A percentile compares a stretch with the other conserved stretches of the same genome.
These are phyloP conservation scores for Cryomyces antarcticus DNA, from an alignment of 495 filamentous ascomycete genomes.

Conservation along the genomic window DNA sequence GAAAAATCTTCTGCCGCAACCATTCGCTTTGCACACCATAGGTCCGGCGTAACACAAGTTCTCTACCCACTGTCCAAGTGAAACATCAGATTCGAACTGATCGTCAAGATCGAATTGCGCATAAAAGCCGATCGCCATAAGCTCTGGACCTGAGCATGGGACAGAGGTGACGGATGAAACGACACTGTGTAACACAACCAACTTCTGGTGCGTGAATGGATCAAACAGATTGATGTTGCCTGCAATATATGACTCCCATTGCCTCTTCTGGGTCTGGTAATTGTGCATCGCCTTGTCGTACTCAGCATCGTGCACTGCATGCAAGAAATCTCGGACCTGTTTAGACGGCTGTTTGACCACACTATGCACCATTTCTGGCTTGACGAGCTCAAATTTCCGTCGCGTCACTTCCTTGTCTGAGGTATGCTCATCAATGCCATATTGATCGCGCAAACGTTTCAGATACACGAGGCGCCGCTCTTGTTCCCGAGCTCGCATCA, in stretches of 20 bases:
- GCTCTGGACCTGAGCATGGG: conserved; percentile 74
- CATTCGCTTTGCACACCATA: conserved; percentile 55
- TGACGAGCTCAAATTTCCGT: conserved; percentile 67
- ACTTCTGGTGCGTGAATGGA: conserved; percentile 83
- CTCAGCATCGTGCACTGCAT: conserved; percentile 86
- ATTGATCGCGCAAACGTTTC: conserved; percentile 61
- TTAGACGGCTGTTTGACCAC: conserved; percentile 53
- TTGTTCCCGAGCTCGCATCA: conserved; percentile 80
- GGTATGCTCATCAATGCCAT: conserved; percentile 25
- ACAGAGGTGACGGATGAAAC: conserved; percentile 81
- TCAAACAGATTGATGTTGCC: conserved; percentile 75
- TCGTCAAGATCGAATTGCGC: conserved; percentile 50
- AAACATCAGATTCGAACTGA: conserved; percentile 65
- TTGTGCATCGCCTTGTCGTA: conserved; percentile 89
- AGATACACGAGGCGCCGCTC: conserved; percentile 65
- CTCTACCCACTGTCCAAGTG: conserved; percentile 89
- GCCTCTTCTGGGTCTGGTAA: conserved; percentile 80
- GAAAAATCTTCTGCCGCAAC: conserved; percentile 73
- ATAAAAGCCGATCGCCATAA: conserved; percentile 78
- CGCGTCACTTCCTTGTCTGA: conserved; percentile 31
- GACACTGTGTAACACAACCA: conserved; percentile 82
- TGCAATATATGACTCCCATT: conserved; percentile 85
- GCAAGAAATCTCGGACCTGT: conserved; percentile 79
- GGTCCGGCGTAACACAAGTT: conserved; percentile 62
- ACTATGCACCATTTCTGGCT: conserved; percentile 82